Evolutionary conservation across 306 rosid species (phyloP).

Genomic region (Corylus americana): DNA sequence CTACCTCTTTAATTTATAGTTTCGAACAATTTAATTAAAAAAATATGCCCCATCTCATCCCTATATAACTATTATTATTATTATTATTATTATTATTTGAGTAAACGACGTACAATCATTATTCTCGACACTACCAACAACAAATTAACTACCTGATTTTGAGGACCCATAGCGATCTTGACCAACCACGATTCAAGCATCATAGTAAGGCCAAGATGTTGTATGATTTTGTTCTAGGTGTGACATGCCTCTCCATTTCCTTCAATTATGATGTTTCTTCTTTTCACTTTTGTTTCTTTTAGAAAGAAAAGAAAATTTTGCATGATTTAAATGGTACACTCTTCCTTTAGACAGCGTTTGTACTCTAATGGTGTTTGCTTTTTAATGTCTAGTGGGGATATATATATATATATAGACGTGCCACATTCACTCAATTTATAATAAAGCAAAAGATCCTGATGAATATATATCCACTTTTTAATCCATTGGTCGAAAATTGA

Average conservation of each 20-base stretch:
- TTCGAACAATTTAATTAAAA: too few relatives aligned
- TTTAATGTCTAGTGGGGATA: conserved; percentile 12
- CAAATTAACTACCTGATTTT: conserved; percentile 7
- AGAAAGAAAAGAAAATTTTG: not conserved
- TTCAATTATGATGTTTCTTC: conserved; percentile 36
- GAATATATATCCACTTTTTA: not conserved
- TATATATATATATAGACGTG: conserved; percentile 1
- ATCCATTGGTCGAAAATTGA: not conserved
- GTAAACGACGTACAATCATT: conserved; percentile 15
- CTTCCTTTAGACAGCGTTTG: conserved; percentile 12
- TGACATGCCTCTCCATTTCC: conserved; percentile 2
- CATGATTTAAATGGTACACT: conserved; percentile 20
- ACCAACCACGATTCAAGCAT: conserved; percentile 12
- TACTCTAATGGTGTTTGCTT: not conserved
- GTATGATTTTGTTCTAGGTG: conserved; percentile 1
- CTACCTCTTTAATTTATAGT: too few relatives aligned
- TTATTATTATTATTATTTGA: not conserved
- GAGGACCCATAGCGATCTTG: conserved; percentile 39
- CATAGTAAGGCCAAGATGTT: conserved; percentile 17
- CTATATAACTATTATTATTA: too few relatives aligned
- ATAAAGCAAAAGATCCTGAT: not conserved
- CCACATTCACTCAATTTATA: not conserved
- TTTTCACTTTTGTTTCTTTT: not conserved
- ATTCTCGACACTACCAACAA: not conserved
- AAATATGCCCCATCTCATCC: too few relatives aligned